Base-by-base conservation (phyloP, 2,329 filamentous ascomycete genomes). In the Fusarium sp. region DNA sequence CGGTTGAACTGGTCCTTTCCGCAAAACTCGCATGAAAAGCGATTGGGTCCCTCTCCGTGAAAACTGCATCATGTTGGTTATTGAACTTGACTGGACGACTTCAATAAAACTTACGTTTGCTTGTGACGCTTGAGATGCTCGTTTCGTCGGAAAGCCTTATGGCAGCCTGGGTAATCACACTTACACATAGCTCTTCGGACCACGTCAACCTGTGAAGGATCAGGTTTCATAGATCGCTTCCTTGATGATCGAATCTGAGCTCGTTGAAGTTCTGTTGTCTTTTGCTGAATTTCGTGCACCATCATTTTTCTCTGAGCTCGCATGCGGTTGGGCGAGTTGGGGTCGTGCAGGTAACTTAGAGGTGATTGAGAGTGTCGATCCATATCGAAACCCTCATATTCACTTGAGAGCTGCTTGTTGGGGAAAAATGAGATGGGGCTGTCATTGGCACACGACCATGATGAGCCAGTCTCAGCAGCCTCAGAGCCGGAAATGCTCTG, bases 81-180 rank as follows among this genome's bases (percentile, higher is more conserved):
- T 19, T 10, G 15, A 44, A 10, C 28, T 46, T 19, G 7, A 34
- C 14, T 28, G 28, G 3, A 11, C 10, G 3, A 32, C 20, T 20
- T 1, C 3, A n/a, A 20, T 32, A 26, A 45, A 24, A 80, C 83
- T 78, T 70, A 86, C 84, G 83, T 83, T 52, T 80, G 79, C 50
- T 82, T 78, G 70, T 88, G 85, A 26, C 85, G 80, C 76, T 86
- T 87, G 19, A 87, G 75, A 63, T 88, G 85, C 73, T 88, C 85
- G 23, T 82, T 83, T 55, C 85, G 79, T 67, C 83, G 82, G 61
- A 84, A 86, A 0, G 80, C 80, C 67, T 82, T 83, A 66, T 79
- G 72, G 72, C 85, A 87, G 26, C 79, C 79, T 8, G 78, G 78
- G 30, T 82, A 80, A 17, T 80, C 76, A 65, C 84, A 86, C 62